Evolutionary conservation across 1,139 yeast species (phyloP).

Genomic region (Kodamaea alishanica): DNA sequence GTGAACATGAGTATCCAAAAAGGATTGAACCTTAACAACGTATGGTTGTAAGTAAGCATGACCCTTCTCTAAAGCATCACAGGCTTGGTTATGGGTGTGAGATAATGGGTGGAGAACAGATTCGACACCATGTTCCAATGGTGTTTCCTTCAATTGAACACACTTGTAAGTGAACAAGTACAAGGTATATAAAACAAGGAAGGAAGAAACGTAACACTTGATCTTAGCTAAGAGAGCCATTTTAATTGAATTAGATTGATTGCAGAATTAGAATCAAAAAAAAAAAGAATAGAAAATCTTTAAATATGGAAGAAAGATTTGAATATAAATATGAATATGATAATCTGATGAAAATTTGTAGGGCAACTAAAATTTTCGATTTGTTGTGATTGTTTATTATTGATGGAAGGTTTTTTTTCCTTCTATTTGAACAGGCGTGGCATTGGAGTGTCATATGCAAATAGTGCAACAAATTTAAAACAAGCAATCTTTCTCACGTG

Average conservation of each 20-base stretch:
- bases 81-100: slow-evolving; percentile 33
- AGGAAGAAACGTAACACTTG: slow-evolving; percentile 27
- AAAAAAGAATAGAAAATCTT: too few species aligned
- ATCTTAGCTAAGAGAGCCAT: slow-evolving; percentile 20
- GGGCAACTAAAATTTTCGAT: too few species aligned
- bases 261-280: too few species aligned
- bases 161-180: slow-evolving; percentile 44
- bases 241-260: background rate
- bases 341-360: too few species aligned
- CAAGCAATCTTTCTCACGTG: too few species aligned
- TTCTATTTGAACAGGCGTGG: too few species aligned
- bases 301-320: too few species aligned
- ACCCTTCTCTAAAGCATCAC: slow-evolving; percentile 34
- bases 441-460: too few species aligned
- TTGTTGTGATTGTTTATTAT: too few species aligned
- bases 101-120: slow-evolving; percentile 38
- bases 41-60: slow-evolving; percentile 33
- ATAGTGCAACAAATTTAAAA: too few species aligned
- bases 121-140: slow-evolving; percentile 28
- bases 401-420: too few species aligned
- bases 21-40: slow-evolving; percentile 22
- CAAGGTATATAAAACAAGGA: slow-evolving; percentile 32
- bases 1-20: slow-evolving; percentile 36
- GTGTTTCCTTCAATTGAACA: slow-evolving; percentile 30
- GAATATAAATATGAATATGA: too few species aligned